Conservation (phyloP, 441 rosid genomes). For the Eutrema salsugineum region DNA sequence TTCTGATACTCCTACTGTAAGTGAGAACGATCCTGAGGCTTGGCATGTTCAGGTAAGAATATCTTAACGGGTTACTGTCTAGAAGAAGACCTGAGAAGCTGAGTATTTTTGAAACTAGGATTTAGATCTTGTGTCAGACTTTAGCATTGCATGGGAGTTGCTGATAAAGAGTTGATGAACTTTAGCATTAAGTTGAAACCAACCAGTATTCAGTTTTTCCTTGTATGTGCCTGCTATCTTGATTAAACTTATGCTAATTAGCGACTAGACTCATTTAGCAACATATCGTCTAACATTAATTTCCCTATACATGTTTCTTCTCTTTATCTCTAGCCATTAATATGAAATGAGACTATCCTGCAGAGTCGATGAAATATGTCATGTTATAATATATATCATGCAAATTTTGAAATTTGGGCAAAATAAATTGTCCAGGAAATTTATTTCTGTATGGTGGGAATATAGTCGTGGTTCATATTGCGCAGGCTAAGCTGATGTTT, state of each 20-base stretch:
- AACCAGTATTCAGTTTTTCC: neutral
- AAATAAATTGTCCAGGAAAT: neutral
- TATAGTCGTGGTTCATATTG: neutral
- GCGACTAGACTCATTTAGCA: neutral
- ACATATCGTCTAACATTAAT: neutral
- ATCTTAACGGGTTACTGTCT: neutral
- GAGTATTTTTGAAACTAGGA: neutral
- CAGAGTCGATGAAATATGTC: neutral
- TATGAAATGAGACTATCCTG: neutral
- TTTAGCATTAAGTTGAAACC: neutral
- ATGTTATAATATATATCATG: neutral
- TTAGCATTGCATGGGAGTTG: neutral
- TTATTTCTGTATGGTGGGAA: neutral
- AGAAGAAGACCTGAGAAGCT: neutral
- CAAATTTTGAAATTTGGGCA: neutral
- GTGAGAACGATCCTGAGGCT: conserved; percentile 50
- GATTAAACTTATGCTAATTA: neutral
- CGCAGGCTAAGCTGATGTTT: conserved; percentile 7
- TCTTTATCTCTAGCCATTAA: neutral
- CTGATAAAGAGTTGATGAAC: conserved; percentile 3
- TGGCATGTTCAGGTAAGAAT: conserved; percentile 95
- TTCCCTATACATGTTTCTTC: neutral
- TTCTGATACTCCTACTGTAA: conserved; percentile 49
- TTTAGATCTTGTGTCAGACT: neutral
- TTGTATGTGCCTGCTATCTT: neutral